Evolutionary conservation across 805 yeast genomes (phyloP).

Genomic region (Wickerhamiella shivajii): DNA sequence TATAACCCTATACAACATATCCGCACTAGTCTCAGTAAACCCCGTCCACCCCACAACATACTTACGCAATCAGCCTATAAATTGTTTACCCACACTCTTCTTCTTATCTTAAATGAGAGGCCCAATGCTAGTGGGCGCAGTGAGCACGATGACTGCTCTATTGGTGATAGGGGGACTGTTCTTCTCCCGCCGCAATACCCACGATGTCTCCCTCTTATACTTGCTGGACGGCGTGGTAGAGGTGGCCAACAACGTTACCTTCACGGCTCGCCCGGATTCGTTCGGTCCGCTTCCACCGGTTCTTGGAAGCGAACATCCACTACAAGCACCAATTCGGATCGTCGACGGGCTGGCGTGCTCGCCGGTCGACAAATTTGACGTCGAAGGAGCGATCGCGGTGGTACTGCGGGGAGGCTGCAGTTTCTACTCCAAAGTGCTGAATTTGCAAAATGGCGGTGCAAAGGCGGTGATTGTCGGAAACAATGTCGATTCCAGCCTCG

Average conservation of each 20-base stretch:
- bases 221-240: slow-evolving; percentile 6
- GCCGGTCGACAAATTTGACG: slow-evolving; percentile 10
- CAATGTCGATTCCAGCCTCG: slow-evolving; percentile 32
- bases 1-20: too few species aligned
- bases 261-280: slow-evolving; percentile 27
- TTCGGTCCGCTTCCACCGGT: slow-evolving; percentile 23
- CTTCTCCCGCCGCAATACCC: too few species aligned
- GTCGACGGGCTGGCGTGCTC: slow-evolving; percentile 18
- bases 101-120: too few species aligned
- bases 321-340: slow-evolving; percentile 10
- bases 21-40: too few species aligned
- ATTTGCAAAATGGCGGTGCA: slow-evolving; percentile 34
- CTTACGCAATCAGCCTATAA: too few species aligned
- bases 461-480: slow-evolving; percentile 43
- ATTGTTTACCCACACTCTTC: too few species aligned
- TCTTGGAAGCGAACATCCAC: slow-evolving; percentile 12
- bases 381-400: slow-evolving; percentile 24
- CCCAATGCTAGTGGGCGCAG: too few species aligned
- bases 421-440: slow-evolving; percentile 37
- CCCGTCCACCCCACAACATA: too few species aligned
- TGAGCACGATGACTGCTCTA: too few species aligned
- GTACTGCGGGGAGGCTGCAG: slow-evolving; percentile 40
- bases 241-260: slow-evolving; percentile 2
- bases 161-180: too few species aligned
- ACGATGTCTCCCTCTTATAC: slow-evolving; percentile 5